phyloP scores from a whole-genome alignment of 768 basidiomycete genomes.

The Boletus rufocinnamomeus region DNA sequence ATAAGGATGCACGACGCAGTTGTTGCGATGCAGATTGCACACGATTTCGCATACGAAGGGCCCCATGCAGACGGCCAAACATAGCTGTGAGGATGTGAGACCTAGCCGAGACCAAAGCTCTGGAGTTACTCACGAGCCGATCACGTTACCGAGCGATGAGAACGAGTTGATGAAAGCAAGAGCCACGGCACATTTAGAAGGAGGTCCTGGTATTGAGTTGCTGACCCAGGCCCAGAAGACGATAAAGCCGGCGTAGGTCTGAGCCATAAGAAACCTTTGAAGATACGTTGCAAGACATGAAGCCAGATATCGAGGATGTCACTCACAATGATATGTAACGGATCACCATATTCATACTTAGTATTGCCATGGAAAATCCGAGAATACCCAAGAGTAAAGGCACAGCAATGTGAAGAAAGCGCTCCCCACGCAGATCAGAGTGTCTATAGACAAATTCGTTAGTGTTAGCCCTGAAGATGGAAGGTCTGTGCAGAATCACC shows the following conservation, averaged over 20 bases:
- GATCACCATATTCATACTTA: conserved; percentile 59
- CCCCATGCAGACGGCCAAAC: conserved; percentile 72
- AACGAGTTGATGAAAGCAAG: conserved; percentile 82
- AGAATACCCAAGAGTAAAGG: conserved; percentile 61
- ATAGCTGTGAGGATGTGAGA: conserved; percentile 43
- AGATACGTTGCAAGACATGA: conserved; percentile 4
- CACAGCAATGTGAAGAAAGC: conserved; percentile 63
- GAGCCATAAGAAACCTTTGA: conserved; percentile 72
- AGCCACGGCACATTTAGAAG: conserved; percentile 87
- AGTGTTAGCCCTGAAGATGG: background rate
- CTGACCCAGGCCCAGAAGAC: conserved; percentile 57
- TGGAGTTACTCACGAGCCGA: conserved; percentile 64
- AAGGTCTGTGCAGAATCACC: conserved; percentile 36
- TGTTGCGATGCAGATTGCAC: conserved; percentile 68
- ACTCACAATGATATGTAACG: conserved; percentile 68
- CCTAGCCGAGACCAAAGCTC: background rate
- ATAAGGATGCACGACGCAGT: conserved; percentile 52
- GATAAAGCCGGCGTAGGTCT: conserved; percentile 72
- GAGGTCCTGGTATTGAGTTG: conserved; percentile 69
- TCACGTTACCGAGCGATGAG: conserved; percentile 80
- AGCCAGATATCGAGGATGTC: background rate
- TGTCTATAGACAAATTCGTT: conserved; percentile 43
- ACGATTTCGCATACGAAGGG: conserved; percentile 68
- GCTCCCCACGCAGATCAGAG: conserved; percentile 70
- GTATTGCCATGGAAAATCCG: conserved; percentile 66